Evolutionary conservation across 805 yeast species (phyloP), one percentile per base, ranked within the genome.

Genomic region (Yamadazyma phyllophila): DNA sequence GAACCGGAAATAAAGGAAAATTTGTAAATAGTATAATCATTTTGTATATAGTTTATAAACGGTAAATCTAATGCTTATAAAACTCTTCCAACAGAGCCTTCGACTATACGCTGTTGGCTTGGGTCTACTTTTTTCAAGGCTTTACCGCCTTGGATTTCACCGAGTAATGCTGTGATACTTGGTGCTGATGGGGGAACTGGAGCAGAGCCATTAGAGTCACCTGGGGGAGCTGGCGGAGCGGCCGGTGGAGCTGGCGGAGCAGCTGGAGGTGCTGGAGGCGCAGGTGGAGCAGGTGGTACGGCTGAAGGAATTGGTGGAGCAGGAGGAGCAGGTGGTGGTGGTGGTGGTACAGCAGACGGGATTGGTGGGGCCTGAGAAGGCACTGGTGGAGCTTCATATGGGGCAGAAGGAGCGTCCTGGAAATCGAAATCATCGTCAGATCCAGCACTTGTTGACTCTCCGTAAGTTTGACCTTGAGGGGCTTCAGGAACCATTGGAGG

Each of bases 81-180:
- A 8, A 81, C 85, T 56, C 63, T 71, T 12, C 86, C 85, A 15
- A 74, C 82, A 7, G 73, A 70, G 11, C 76, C 73, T 37, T 70
- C 74, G 11, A 74, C 66, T 38, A 77, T 66, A 36, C 71, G 72
- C 54, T 77, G 73, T 45, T 77, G 72, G 27, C 64, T 60, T 4
- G 76, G 77, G 43, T 69, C 68, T 2, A 82, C 86, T 53, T 69
- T 79, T 48, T 67, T 74, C 58, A 82, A 70, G 2, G 70, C 41
- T 32, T 62, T 70, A 2, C 88, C 88, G 0, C 74, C 66, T 9
- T 68, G 66, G 43, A 82, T 82, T 58, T 82, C 82, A 3, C 83
- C 82, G 43, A 83, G 65, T 43, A 79, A 65, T 1, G 82, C 81
- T 35, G 69, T 57, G 20, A 83, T 60, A 36, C 71, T 65, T 6